Percentiles rank a stretch among this genome's conserved stretches.
phyloP scores from a whole-genome alignment of 2,329 filamentous ascomycete genomes.

The Paraconiothyrium brasiliense region DNA sequence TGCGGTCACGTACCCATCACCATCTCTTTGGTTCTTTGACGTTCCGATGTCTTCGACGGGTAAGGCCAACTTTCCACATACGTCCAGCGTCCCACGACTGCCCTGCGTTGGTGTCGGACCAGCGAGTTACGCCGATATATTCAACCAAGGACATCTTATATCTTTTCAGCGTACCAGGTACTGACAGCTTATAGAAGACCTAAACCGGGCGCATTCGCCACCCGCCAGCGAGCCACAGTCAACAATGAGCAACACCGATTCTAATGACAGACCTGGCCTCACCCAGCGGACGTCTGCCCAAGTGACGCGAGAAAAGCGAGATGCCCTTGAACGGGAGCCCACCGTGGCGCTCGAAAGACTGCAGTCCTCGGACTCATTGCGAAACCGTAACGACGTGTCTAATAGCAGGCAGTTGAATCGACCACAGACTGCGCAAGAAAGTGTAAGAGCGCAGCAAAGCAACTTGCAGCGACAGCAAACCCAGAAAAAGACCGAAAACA shows the following conservation, averaged over 20 bases:
- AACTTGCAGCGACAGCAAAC: conserved; percentile 24
- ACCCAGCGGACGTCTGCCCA: conserved; percentile 22
- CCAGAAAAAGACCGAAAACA: conserved; percentile 38
- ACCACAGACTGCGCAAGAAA: conserved; percentile 5
- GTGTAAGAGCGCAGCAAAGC: conserved; percentile 3
- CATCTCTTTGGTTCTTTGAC: background rate
- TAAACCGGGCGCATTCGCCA: background rate
- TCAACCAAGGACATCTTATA: background rate
- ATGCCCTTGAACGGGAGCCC: conserved; percentile 25
- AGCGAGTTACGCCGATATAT: background rate
- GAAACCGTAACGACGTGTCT: background rate
- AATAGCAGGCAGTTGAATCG: background rate
- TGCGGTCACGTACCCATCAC: background rate
- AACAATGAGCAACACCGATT: conserved; percentile 12
- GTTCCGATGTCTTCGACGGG: conserved; percentile 6
- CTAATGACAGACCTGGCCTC: conserved; percentile 21
- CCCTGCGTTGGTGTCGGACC: background rate
- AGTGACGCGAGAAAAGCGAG: conserved; percentile 10
- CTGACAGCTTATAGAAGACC: conserved; percentile 10
- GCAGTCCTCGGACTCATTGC: conserved; percentile 9
- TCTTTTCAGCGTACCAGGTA: background rate
- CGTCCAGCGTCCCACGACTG: background rate
- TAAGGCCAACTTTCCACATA: background rate
- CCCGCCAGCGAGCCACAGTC: conserved; percentile 1
- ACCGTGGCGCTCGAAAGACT: conserved; percentile 25